phyloP scores from a whole-genome alignment of 768 basidiomycete species.

The Clathrus columnatus region DNA sequence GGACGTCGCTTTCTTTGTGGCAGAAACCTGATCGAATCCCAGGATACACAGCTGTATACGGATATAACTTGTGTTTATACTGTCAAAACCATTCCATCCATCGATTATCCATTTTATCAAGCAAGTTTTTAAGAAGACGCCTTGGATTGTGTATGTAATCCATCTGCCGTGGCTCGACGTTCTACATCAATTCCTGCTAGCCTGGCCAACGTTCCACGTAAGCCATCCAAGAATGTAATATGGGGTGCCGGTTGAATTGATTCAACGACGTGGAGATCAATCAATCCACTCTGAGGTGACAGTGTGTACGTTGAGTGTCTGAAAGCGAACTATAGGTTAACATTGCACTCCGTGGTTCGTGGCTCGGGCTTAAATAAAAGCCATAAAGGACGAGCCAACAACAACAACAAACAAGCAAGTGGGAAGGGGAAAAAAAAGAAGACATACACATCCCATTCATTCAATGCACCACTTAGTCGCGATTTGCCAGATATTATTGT shows the following conservation, averaged over 20 bases:
- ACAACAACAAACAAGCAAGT: neutral
- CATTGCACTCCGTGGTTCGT: neutral
- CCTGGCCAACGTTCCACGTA: constrained; percentile 28
- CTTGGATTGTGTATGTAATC: neutral
- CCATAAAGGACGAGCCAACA: neutral
- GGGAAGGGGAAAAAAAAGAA: constrained; percentile 4
- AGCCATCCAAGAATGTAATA: constrained; percentile 56
- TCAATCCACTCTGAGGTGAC: constrained; percentile 55
- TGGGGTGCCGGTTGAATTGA: constrained; percentile 76
- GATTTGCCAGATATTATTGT: constrained; percentile 48
- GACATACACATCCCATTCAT: constrained; percentile 71
- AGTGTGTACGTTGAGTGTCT: constrained; percentile 70
- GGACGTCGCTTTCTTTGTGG: no score
- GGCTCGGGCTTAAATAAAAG: neutral
- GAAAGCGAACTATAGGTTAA: neutral
- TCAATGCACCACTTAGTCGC: constrained; percentile 51
- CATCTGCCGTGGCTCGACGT: neutral
- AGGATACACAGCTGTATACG: neutral
- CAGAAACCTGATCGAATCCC: neutral
- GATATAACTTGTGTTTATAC: neutral
- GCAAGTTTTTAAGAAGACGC: neutral
- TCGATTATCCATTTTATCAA: no score
- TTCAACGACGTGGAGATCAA: constrained; percentile 56
- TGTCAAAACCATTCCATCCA: no score
- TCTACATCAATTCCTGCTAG: constrained; percentile 1